These are phyloP conservation scores for Colletotrichum echinochloae DNA, from an alignment of 2,329 filamentous ascomycete genomes.

Conservation along the genomic window DNA sequence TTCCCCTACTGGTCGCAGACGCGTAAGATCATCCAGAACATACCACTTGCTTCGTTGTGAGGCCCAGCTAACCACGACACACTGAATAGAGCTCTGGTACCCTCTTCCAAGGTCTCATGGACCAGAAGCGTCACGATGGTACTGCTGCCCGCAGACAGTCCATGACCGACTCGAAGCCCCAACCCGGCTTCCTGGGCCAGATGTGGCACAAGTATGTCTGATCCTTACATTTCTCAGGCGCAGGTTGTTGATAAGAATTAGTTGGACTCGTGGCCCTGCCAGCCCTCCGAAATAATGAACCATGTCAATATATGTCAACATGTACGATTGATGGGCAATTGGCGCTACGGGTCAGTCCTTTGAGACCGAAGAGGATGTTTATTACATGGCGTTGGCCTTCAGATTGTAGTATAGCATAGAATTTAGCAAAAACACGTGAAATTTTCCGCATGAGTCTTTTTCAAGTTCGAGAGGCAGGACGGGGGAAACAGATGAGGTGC, in stretches of 20 bases:
- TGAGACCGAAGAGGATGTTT: not conserved
- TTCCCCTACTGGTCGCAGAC: constrained; percentile 33
- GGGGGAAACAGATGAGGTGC: too few species aligned
- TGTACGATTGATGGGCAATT: not conserved
- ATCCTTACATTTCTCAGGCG: accelerated
- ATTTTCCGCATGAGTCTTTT: not conserved
- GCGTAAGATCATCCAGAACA: constrained; percentile 6
- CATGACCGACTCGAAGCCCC: constrained; percentile 64
- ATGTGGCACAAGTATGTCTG: constrained; percentile 68
- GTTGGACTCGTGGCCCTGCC: constrained; percentile 50
- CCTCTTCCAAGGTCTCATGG: constrained; percentile 64
- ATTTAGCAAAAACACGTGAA: not conserved
- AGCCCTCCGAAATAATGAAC: constrained; percentile 44
- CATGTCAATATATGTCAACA: not conserved
- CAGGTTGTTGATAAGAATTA: constrained; percentile 29
- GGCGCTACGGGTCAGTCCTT: constrained; percentile 24
- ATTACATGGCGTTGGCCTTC: constrained; percentile 1
- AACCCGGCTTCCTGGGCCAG: constrained; percentile 63
- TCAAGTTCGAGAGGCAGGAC: too few species aligned
- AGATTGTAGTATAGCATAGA: not conserved
- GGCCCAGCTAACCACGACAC: constrained; percentile 4
- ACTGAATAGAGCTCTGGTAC: constrained; percentile 58
- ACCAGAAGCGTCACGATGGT: constrained; percentile 62
- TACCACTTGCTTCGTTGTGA: accelerated
- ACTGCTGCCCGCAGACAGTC: constrained; percentile 65